phyloP scores from a whole-genome alignment of 208 protist species.

The Endotrypanum monterogeii region DNA sequence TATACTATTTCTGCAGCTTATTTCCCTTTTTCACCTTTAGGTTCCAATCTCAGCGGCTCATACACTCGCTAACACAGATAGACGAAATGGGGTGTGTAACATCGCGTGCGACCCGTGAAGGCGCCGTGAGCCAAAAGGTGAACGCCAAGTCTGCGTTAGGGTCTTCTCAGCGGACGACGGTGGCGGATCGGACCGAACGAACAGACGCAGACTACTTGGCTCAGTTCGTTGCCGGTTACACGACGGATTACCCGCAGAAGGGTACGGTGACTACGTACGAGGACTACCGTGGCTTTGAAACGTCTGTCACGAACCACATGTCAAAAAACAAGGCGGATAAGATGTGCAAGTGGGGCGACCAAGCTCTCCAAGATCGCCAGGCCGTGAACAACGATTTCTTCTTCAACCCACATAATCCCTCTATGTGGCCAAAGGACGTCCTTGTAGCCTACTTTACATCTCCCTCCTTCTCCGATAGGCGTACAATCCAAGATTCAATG shows the following conservation, averaged over 20 bases:
- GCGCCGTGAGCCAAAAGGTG: not conserved
- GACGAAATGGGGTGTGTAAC: slow-evolving; percentile 39
- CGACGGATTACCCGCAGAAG: slow-evolving; percentile 27
- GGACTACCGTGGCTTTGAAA: slow-evolving; percentile 63
- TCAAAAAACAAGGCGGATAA: slow-evolving; percentile 56
- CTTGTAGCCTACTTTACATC: slow-evolving; percentile 27
- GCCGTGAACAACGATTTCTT: slow-evolving; percentile 50
- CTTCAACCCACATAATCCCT: slow-evolving; percentile 56
- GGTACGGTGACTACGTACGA: slow-evolving; percentile 43
- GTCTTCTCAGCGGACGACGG: not conserved
- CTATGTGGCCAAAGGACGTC: slow-evolving; percentile 51
- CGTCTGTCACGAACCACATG: slow-evolving; percentile 46
- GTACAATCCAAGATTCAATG: slow-evolving; percentile 8
- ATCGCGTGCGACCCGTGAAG: slow-evolving; percentile 9
- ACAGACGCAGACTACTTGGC: slow-evolving; percentile 10
- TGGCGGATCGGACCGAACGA: slow-evolving; percentile 9
- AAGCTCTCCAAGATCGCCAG: slow-evolving; percentile 39
- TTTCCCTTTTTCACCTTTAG: too few relatives aligned
- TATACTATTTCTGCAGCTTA: too few relatives aligned
- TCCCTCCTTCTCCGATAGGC: slow-evolving; percentile 31
- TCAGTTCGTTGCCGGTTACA: slow-evolving; percentile 38
- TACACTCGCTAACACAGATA: not conserved
- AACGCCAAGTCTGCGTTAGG: not conserved
- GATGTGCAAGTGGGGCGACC: slow-evolving; percentile 71
- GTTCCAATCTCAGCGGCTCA: too few relatives aligned